Base-by-base conservation (phyloP, 164 flowering plant genomes). In the Tinospora cordifolia region DNA sequence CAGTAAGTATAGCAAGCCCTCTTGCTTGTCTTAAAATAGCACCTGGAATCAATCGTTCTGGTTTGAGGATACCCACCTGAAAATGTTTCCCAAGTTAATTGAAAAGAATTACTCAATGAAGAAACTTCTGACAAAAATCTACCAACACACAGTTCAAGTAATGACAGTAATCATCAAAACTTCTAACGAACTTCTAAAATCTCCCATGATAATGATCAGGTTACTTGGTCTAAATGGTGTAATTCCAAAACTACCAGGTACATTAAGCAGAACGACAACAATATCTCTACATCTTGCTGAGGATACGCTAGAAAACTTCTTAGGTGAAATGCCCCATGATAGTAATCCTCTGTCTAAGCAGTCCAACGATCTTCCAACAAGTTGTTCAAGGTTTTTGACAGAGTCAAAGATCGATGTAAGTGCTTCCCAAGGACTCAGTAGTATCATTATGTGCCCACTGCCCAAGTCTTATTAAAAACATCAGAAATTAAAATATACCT, bases 1-100 rank as follows among this genome's bases (percentile, higher is more conserved):
- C 87, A 27, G 97, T 85, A 30, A 94, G 79, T 71, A 94, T 89
- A 2, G 99, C 98, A 77, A 94, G 92, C 62, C 99, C 99, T 84
- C 88, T 94, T 57, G 98, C 96, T 68, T 85, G 84, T 71, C 75
- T 74, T 62, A 94, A 75, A 77, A 94, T 84, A 47, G 85, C 80
- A 73, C 84, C 87, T 30, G 99, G 99, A 66, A 94, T 94, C 51
- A 83, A 83, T 81, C 77, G 88, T 78, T 94, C 99, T 30, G 92
- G 89, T 69, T 74, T 79, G 65, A 85, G 49, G 44, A 74, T 81
- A 71, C 97, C 96, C 62, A 92, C 88, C 97, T 91, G 81, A 62
- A 14, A 82, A 40, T 36, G 62, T 57, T 57, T 57, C 27, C 69
- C 47, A 58, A 62, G 27, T 46, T 49, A 70, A 38, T 39, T 62